A percentile compares a stretch with the other conserved stretches of the same genome.
Conservation (phyloP, 2,329 filamentous ascomycete genomes). For the Beauveria brongniartii region DNA sequence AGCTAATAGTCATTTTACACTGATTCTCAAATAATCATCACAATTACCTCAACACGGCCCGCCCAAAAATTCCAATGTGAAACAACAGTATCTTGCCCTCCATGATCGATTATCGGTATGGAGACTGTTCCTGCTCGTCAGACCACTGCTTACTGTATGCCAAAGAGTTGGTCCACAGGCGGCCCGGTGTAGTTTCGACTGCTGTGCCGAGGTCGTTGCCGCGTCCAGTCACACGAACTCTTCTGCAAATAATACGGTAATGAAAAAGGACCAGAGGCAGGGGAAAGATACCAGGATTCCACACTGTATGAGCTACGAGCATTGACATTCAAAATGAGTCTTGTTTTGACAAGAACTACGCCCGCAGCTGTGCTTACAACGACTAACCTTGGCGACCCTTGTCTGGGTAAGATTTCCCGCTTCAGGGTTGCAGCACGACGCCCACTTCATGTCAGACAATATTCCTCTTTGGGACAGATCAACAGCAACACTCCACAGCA, state of each 20-base stretch:
- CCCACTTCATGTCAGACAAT: conserved; percentile 6
- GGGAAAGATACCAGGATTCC: too few species aligned
- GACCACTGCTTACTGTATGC: conserved; percentile 7
- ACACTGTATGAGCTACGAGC: neutral
- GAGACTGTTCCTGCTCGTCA: neutral
- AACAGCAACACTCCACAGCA: neutral
- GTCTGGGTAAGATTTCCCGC: conserved; percentile 1
- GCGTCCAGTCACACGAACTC: neutral
- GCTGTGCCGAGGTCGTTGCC: too few species aligned
- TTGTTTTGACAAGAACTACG: neutral
- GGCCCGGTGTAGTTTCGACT: neutral
- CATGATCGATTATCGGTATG: neutral
- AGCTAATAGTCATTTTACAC: neutral
- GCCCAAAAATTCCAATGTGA: neutral
- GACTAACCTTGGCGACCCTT: neutral
- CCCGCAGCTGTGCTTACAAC: neutral
- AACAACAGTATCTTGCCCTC: too few species aligned
- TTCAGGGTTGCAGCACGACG: neutral
- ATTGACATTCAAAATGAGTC: neutral
- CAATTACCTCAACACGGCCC: neutral
- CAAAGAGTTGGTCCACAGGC: neutral
- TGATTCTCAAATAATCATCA: too few species aligned
- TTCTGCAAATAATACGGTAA: neutral
- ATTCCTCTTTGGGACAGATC: conserved; percentile 1
- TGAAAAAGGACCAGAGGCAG: neutral